Conservation (phyloP, 306 rosid species). For the Echinosophora koreensis region DNA sequence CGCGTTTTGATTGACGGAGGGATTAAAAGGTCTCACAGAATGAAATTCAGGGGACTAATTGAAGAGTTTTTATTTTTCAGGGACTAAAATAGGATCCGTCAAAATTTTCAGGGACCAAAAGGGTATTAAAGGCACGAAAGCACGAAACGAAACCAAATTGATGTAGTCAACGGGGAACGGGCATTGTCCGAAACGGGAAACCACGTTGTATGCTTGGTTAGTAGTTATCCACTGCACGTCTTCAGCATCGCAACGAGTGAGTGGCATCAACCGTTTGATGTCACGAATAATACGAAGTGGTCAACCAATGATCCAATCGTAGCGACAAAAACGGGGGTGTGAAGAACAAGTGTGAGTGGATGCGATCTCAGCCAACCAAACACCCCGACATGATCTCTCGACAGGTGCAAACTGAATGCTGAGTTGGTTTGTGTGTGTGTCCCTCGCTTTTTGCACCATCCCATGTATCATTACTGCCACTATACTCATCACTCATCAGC, state of each 20-base stretch:
- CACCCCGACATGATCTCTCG: slow-evolving; percentile 55
- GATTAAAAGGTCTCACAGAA: no score
- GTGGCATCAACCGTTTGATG: not conserved
- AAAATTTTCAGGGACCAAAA: no score
- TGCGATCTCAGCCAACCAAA: slow-evolving; percentile 45
- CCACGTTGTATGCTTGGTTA: slow-evolving; percentile 46
- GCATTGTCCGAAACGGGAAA: slow-evolving; percentile 40
- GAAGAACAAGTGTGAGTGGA: slow-evolving; percentile 34
- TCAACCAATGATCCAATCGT: slow-evolving; percentile 16
- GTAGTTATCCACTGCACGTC: slow-evolving; percentile 44
- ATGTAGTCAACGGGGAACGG: slow-evolving; percentile 1
- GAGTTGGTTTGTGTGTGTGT: slow-evolving; percentile 49
- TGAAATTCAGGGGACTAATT: no score
- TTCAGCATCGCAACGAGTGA: not conserved
- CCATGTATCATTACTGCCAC: slow-evolving; percentile 63
- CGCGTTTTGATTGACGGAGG: no score
- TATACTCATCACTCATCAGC: slow-evolving; percentile 23
- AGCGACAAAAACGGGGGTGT: not conserved
- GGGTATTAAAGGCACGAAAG: no score
- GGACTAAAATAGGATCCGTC: no score
- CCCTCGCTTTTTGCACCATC: slow-evolving; percentile 56
- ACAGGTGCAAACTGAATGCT: slow-evolving; percentile 57
- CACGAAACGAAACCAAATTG: no score
- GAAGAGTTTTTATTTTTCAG: no score
- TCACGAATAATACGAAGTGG: not conserved